These are phyloP conservation scores for Acer negundo DNA, from an alignment of 345 rosid species.

Conservation along the genomic window DNA sequence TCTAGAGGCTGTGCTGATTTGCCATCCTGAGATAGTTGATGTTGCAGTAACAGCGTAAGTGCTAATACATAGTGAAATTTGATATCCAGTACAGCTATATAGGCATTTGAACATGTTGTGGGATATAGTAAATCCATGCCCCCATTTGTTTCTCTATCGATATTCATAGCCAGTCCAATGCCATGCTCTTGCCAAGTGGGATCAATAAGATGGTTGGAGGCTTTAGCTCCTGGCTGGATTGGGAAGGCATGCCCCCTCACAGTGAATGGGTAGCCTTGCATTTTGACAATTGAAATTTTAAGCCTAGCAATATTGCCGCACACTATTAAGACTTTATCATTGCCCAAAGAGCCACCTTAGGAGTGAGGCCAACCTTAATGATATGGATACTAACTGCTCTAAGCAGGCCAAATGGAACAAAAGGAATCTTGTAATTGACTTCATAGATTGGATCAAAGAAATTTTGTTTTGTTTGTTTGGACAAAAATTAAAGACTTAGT, in stretches of 20 bases:
- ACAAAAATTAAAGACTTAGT: too few relatives aligned
- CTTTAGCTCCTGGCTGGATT: background rate
- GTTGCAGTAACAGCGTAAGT: constrained; percentile 78
- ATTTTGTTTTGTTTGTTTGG: too few relatives aligned
- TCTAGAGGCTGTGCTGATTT: constrained; percentile 67
- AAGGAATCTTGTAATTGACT: background rate
- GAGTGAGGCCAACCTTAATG: background rate
- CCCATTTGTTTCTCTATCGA: background rate
- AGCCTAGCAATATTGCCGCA: too few relatives aligned
- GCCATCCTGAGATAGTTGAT: constrained; percentile 75
- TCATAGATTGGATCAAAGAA: background rate
- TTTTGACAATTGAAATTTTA: background rate
- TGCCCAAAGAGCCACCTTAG: background rate
- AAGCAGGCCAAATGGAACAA: background rate
- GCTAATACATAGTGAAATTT: background rate
- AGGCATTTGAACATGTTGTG: constrained; percentile 11
- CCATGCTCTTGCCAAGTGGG: background rate
- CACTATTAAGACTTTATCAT: too few relatives aligned
- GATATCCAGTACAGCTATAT: background rate
- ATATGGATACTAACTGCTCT: background rate
- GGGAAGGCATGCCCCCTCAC: background rate
- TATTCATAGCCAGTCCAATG: background rate
- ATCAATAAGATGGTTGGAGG: background rate
- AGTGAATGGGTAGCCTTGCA: background rate
- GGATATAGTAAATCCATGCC: background rate